These are phyloP conservation scores for Septoria linicola DNA, from an alignment of 2,329 filamentous ascomycete species.

Conservation along the genomic window DNA sequence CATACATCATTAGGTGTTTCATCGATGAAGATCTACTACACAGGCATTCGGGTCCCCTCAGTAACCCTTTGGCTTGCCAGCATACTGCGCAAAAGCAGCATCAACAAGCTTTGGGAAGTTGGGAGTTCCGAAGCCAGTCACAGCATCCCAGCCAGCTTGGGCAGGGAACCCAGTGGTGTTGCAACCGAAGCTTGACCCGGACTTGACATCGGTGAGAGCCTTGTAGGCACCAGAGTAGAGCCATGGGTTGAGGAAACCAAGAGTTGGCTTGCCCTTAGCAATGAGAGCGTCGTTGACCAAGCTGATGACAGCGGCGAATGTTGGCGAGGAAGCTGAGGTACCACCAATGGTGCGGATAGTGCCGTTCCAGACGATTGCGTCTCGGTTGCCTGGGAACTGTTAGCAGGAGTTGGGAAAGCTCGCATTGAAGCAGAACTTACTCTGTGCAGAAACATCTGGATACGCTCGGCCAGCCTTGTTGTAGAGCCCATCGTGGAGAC, in stretches of 20 bases:
- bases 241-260: constrained; percentile 63
- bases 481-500: constrained; percentile 45
- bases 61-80: not conserved
- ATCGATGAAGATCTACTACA: not conserved
- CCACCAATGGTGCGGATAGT: constrained; percentile 47
- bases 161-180: constrained; percentile 35
- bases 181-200: constrained; percentile 35
- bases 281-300: constrained; percentile 64
- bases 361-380: constrained; percentile 42
- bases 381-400: constrained; percentile 18
- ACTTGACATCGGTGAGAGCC: constrained; percentile 52
- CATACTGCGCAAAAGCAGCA: constrained; percentile 27
- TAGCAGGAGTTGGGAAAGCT: too few relatives aligned
- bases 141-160: constrained; percentile 36
- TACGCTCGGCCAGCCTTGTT: constrained; percentile 48
- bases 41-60: not conserved
- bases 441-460: constrained; percentile 50
- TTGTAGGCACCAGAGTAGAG: constrained; percentile 51
- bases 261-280: constrained; percentile 47
- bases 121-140: constrained; percentile 28
- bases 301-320: constrained; percentile 58
- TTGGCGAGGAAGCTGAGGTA: constrained; percentile 56
- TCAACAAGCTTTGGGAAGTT: constrained; percentile 29
- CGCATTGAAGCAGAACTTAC: not conserved
- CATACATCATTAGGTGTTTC: not conserved